Evolutionary conservation across 345 rosid species (phyloP).

Genomic region (Rhizophora apiculata): DNA sequence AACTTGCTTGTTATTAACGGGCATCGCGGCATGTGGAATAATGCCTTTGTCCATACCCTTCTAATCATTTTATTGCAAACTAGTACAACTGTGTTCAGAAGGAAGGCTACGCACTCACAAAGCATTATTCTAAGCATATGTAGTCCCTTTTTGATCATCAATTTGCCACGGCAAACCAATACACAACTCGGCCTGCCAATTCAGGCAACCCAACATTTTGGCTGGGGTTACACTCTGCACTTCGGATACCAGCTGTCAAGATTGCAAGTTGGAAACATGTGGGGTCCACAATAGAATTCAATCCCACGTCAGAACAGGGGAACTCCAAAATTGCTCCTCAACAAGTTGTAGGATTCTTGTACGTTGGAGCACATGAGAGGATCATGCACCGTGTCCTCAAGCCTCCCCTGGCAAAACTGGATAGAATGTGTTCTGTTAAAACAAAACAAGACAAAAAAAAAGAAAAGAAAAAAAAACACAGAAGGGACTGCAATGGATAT

Average conservation of each 20-base stretch:
- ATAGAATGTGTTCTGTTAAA: too few species aligned
- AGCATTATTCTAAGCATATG: too few species aligned
- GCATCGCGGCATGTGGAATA: too few species aligned
- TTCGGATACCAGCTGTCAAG: neutral
- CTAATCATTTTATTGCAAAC: too few species aligned
- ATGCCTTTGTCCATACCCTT: too few species aligned
- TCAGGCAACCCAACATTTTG: neutral
- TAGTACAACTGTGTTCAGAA: too few species aligned
- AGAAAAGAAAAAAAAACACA: neutral
- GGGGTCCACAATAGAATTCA: neutral
- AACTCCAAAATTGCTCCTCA: too few species aligned
- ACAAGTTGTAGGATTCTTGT: conserved; percentile 14
- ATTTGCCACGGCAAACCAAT: neutral
- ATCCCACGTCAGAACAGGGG: neutral
- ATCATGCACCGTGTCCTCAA: too few species aligned
- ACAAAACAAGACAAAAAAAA: neutral
- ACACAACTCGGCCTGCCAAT: conserved; percentile 1
- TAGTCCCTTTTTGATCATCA: neutral
- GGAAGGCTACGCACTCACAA: too few species aligned
- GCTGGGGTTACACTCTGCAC: too few species aligned
- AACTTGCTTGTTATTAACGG: too few species aligned
- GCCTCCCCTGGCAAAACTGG: too few species aligned
- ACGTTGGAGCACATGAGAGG: neutral
- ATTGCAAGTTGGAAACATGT: neutral
- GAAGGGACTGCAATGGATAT: neutral